Evolutionary conservation across 306 rosid species (phyloP), one percentile per base, ranked within the genome.

Genomic region (Echinosophora koreensis): DNA sequence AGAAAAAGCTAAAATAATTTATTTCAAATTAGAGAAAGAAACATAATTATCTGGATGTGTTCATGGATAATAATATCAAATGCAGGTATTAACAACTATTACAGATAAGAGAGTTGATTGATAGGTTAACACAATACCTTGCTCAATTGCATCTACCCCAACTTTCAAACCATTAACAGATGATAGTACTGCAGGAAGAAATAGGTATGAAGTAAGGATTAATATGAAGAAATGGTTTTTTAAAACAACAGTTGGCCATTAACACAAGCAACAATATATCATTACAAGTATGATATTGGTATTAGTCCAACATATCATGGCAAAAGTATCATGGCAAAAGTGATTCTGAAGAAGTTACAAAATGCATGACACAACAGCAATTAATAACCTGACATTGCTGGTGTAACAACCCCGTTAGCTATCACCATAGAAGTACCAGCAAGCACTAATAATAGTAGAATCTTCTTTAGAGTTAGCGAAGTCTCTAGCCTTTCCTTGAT

Each of bases 391-490:
- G 97, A 96, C 99, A 96, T 92, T 32, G 90, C 99, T 60, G 99
- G 97, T 9, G 98, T 96, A 76, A 96, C 90, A 79, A 92, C 98
- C 69, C 98, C 99, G 65, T 96, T 94, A 71, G 99, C 98, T 86
- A 96, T 89, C 75, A 96, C 99, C 99, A 96, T 96, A 57, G 98
- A 73, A 80, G 97, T 96, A 73, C 99, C 99, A 87, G 94, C 99
- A 71, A 96, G 99, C 66, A 96, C 99, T 61, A 92, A 84, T 77
- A 87, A 68, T 41, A 96, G 86, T 60, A 96, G 87, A 83, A 91
- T 83, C 94, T 82, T 96, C 90, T 96, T 96, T 72, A 92, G 81
- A 70, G 94, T 90, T 71, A 86, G 71, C 34, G 99, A 96, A 82
- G 82, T 69, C 87, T 96, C 99, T 51, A 96, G 93, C 75, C 89